phyloP scores from a whole-genome alignment of 352 stramenopile genomes.

The Vaucheria bursata region DNA sequence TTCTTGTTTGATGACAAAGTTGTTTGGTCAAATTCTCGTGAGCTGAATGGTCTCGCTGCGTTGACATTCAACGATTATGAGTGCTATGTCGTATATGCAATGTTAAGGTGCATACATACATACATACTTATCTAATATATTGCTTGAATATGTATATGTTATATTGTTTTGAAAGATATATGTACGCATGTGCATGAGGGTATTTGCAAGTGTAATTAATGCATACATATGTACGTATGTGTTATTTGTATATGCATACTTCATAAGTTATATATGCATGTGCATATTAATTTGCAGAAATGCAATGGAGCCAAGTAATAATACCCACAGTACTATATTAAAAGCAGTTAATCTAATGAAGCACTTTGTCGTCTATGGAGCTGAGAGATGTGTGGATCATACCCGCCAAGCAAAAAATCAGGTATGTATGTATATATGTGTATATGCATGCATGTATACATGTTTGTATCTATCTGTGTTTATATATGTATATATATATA shows the following conservation, averaged over 20 bases:
- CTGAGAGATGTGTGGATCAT: constrained; percentile 38
- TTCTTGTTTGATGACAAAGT: constrained; percentile 47
- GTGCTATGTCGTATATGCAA: constrained; percentile 21
- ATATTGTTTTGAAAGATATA: too few species aligned
- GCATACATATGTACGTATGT: too few species aligned
- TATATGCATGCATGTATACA: too few species aligned
- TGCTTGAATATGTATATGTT: too few species aligned
- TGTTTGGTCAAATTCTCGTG: constrained; percentile 36
- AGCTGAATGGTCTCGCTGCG: constrained; percentile 39
- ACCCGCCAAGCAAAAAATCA: constrained; percentile 25
- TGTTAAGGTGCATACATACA: constrained; percentile 1
- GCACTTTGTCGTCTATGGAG: constrained; percentile 24
- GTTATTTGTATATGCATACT: too few species aligned
- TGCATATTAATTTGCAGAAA: constrained; percentile 20
- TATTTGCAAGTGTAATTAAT: too few species aligned
- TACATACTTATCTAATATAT: too few species aligned
- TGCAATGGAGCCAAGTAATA: constrained; percentile 41
- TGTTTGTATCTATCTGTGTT: too few species aligned
- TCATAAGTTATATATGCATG: too few species aligned
- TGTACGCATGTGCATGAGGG: too few species aligned
- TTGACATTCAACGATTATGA: constrained; percentile 44
- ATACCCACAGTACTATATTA: constrained; percentile 27
- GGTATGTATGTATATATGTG: constrained; percentile 4
- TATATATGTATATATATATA: too few species aligned
- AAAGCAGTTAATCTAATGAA: constrained; percentile 33